phyloP scores from a whole-genome alignment of 2,329 filamentous ascomycete species.

The Epichloe baconii region DNA sequence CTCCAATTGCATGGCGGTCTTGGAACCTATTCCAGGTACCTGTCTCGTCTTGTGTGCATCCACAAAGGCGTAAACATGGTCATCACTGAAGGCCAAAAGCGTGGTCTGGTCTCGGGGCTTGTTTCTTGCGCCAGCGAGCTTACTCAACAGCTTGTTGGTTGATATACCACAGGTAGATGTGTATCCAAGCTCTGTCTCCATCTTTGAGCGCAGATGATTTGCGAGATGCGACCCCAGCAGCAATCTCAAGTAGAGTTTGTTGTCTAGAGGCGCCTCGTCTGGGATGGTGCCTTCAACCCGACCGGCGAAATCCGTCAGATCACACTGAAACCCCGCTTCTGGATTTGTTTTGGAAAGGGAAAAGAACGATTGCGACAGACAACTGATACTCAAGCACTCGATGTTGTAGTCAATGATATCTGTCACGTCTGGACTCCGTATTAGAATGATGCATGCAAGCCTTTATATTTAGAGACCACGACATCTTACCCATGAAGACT shows the following conservation, averaged over 20 bases:
- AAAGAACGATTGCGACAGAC: constrained; percentile 63
- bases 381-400: constrained; percentile 52
- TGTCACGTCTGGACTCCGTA: constrained; percentile 52
- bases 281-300: constrained; percentile 28
- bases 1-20: constrained; percentile 36
- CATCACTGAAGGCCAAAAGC: constrained; percentile 51
- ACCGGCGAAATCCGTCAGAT: constrained; percentile 57
- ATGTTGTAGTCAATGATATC: constrained; percentile 78
- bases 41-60: constrained; percentile 64
- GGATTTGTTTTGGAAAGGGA: constrained; percentile 61
- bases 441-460: neutral
- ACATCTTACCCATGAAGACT: constrained; percentile 39
- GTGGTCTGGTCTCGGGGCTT: constrained; percentile 86
- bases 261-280: constrained; percentile 15
- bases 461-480: neutral
- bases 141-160: constrained; percentile 75
- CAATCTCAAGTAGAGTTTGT: constrained; percentile 44
- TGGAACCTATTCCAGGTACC: constrained; percentile 77
- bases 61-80: constrained; percentile 53
- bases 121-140: constrained; percentile 69
- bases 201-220: constrained; percentile 52
- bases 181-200: constrained; percentile 69
- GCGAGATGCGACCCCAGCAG: constrained; percentile 73
- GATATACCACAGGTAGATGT: constrained; percentile 81
- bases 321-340: constrained; percentile 65